phyloP scores from a whole-genome alignment of 202 grass and related monocot species.

The Elaeis oleifera region DNA sequence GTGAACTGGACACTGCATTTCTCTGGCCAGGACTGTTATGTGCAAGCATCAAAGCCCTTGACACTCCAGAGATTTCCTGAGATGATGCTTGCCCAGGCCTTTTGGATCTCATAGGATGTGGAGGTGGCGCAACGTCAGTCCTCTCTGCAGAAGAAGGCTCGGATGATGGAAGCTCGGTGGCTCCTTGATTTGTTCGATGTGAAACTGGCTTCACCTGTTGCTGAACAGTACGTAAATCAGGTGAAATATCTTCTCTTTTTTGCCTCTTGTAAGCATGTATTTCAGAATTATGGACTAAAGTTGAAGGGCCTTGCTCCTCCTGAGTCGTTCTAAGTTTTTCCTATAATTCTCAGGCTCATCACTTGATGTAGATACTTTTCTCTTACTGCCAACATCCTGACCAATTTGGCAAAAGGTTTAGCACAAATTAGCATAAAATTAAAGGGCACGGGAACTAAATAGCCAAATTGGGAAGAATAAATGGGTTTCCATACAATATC shows the following conservation, averaged over 20 bases:
- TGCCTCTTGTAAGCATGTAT: constrained; percentile 24
- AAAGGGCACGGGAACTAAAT: too few relatives aligned
- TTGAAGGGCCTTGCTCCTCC: constrained; percentile 3
- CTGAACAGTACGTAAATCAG: neutral
- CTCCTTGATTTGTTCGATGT: neutral
- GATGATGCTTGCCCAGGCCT: neutral
- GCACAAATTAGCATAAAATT: too few relatives aligned
- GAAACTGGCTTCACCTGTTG: constrained; percentile 2
- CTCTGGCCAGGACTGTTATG: neutral
- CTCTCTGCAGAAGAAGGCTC: neutral
- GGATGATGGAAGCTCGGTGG: neutral
- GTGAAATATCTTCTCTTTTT: constrained; percentile 18
- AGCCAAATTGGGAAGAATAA: too few relatives aligned
- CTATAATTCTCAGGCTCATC: constrained; percentile 11
- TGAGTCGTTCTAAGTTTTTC: constrained; percentile 2
- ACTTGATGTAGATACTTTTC: neutral
- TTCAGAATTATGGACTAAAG: constrained; percentile 5
- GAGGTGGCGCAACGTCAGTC: constrained; percentile 2
- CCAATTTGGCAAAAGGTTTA: neutral
- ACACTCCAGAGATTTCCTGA: constrained; percentile 1
- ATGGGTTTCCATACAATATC: too few relatives aligned
- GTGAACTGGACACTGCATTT: constrained; percentile 3
- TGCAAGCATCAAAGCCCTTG: neutral
- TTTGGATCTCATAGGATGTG: neutral
- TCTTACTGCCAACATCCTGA: neutral